phyloP scores from a whole-genome alignment of 176 grass and related monocot species.

The Miscanthus lutarioriparius region DNA sequence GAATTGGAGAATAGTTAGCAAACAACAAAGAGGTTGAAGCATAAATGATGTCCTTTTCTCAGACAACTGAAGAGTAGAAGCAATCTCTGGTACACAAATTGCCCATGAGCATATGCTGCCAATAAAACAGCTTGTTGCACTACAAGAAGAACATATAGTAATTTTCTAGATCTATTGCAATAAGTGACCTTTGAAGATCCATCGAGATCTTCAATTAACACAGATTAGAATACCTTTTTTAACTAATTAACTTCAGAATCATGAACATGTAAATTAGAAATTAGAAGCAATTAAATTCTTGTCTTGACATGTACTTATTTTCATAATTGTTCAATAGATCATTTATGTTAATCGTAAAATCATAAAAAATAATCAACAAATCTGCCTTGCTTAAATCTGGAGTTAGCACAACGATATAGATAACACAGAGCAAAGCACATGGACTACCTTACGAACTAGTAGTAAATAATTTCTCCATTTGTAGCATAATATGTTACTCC shows the following conservation, averaged over 20 bases:
- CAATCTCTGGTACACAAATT: neutral
- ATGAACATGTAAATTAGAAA: slow-evolving; percentile 2
- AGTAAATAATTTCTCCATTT: neutral
- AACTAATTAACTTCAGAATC: neutral
- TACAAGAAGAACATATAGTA: no score
- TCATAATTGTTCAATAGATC: neutral
- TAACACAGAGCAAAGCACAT: neutral
- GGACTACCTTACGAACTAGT: neutral
- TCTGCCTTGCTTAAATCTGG: neutral
- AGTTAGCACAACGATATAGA: neutral
- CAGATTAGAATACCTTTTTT: neutral
- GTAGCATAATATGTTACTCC: neutral
- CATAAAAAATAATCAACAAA: neutral
- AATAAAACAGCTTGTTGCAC: neutral
- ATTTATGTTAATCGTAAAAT: neutral
- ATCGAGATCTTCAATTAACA: neutral
- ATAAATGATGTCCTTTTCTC: neutral
- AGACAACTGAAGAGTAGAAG: neutral
- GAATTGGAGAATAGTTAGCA: neutral
- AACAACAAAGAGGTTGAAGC: neutral
- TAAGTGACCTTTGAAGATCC: neutral
- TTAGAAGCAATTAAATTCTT: neutral
- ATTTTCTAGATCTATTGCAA: neutral
- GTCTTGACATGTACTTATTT: neutral
- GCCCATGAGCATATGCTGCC: neutral